These are phyloP conservation scores for Aphanoascus verrucosus DNA, from an alignment of 2,329 filamentous ascomycete genomes.

Conservation along the genomic window DNA sequence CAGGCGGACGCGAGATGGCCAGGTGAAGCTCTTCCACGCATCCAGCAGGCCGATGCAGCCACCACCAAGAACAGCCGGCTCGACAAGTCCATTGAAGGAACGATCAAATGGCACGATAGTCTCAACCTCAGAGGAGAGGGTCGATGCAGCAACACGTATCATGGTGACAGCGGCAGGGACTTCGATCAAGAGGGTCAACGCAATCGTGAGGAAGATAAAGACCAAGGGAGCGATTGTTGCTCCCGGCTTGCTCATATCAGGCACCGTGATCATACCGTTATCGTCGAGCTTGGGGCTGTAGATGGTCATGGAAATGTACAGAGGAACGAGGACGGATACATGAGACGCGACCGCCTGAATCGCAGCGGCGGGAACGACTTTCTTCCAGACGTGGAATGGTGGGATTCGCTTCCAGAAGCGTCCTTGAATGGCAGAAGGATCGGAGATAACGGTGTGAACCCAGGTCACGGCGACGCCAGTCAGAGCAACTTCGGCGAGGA, in stretches of 20 bases:
- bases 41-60: constrained; percentile 62
- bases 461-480: constrained; percentile 64
- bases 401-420: constrained; percentile 60
- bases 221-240: constrained; percentile 28
- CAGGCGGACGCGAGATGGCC: constrained; percentile 60
- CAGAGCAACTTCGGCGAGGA: constrained; percentile 50
- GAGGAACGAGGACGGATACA: constrained; percentile 40
- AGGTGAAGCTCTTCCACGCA: constrained; percentile 69
- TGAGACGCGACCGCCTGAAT: constrained; percentile 50
- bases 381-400: constrained; percentile 53
- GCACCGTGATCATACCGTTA: constrained; percentile 17
- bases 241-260: constrained; percentile 16
- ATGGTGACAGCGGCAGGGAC: constrained; percentile 69
- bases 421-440: constrained; percentile 46
- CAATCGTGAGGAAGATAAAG: constrained; percentile 11
- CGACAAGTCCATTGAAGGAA: constrained; percentile 65
- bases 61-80: constrained; percentile 61
- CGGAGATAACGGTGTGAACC: constrained; percentile 77
- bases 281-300: constrained; percentile 37
- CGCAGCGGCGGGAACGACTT: constrained; percentile 58
- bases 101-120: constrained; percentile 86
- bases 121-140: constrained; percentile 70
- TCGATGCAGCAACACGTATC: constrained; percentile 73
- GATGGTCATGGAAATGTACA: constrained; percentile 32
- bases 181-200: constrained; percentile 51